Conservation (phyloP, 73 alveolate genomes). For the Paraurostyla sp. region DNA sequence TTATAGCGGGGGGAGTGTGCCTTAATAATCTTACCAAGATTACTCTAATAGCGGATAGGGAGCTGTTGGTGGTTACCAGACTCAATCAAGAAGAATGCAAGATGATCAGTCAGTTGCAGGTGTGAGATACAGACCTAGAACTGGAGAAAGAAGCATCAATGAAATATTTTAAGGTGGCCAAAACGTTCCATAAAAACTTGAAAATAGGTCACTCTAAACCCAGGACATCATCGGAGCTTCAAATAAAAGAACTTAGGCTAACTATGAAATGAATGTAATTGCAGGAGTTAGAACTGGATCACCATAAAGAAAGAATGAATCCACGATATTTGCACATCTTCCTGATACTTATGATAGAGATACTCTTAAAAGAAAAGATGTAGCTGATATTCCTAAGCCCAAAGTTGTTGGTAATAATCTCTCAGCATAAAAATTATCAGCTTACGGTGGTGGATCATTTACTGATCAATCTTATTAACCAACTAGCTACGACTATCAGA, state of each 20-base stretch:
- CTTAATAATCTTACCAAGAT: background rate
- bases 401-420: slow-evolving; percentile 22
- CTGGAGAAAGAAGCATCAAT: slow-evolving; percentile 21
- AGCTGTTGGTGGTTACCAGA: background rate
- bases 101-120: slow-evolving; percentile 7
- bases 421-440: background rate
- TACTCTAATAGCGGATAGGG: background rate
- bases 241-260: background rate
- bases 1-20: background rate
- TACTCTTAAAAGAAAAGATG: slow-evolving; percentile 35
- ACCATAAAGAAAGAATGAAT: slow-evolving; percentile 37
- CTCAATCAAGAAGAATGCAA: background rate
- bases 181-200: background rate
- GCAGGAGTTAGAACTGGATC: slow-evolving; percentile 53
- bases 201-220: slow-evolving; percentile 30
- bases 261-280: background rate
- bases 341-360: background rate
- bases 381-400: slow-evolving; percentile 34
- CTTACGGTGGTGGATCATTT: background rate
- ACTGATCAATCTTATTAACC: background rate
- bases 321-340: slow-evolving; percentile 35
- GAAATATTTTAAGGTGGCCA: background rate
- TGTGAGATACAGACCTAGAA: background rate
- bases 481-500: background rate
- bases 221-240: slow-evolving; percentile 26